Evolutionary conservation across 257 asterid genomes (phyloP).

Genomic region (Capsicum rhomboideum): DNA sequence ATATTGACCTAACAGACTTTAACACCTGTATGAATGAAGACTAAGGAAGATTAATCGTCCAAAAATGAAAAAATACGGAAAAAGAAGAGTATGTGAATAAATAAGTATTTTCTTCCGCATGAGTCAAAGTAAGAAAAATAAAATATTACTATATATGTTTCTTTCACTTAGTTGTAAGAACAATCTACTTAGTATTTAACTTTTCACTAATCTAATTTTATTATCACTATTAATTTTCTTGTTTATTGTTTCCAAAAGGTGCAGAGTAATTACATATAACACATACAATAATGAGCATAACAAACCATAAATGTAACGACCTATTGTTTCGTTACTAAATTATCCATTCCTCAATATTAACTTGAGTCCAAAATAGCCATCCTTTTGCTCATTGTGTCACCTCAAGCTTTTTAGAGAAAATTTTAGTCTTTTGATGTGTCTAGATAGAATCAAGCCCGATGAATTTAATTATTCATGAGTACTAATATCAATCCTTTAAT

Average conservation of each 20-base stretch:
- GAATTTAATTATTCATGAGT: too few species aligned
- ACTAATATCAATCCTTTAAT: too few species aligned
- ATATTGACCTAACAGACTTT: too few species aligned
- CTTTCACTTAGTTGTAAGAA: not conserved
- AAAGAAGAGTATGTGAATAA: not conserved
- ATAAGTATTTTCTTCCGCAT: not conserved
- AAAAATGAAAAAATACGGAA: not conserved
- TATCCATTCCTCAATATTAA: too few species aligned
- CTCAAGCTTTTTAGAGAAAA: too few species aligned
- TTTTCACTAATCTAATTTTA: not conserved
- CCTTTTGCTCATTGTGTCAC: too few species aligned
- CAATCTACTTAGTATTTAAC: not conserved
- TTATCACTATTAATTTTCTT: not conserved
- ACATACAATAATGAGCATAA: too few species aligned
- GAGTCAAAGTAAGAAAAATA: not conserved
- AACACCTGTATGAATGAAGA: not conserved
- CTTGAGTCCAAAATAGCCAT: too few species aligned
- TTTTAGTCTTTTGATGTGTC: too few species aligned
- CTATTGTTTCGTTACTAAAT: too few species aligned
- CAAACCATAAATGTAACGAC: too few species aligned
- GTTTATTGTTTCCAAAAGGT: not conserved
- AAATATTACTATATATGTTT: not conserved
- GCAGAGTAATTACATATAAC: not conserved
- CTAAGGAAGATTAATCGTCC: not conserved
- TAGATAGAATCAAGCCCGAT: too few species aligned